Conservation (phyloP, 371 early-diverging fungal species). For the Caulochytrium protostelioides region DNA sequence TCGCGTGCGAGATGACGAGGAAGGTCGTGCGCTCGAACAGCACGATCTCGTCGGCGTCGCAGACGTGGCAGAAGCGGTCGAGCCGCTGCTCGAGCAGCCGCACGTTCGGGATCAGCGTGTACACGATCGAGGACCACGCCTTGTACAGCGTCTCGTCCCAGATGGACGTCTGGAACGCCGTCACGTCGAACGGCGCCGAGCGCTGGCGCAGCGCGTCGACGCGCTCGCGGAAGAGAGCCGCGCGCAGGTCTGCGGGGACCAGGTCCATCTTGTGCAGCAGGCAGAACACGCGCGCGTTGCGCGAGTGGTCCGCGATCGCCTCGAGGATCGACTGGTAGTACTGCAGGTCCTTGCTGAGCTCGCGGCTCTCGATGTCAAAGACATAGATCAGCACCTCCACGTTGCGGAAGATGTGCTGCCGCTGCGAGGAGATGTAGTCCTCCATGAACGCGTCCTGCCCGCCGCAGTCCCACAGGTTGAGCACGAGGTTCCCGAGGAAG, state of each 20-base stretch:
- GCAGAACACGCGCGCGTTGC: constrained; percentile 79
- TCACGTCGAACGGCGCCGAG: constrained; percentile 47
- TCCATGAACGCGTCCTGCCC: constrained; percentile 92
- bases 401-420: constrained; percentile 83
- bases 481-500: constrained; percentile 75
- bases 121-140: constrained; percentile 91
- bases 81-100: constrained; percentile 51
- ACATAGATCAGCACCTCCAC: constrained; percentile 95
- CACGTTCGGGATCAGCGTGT: constrained; percentile 82
- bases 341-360: constrained; percentile 67
- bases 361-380: constrained; percentile 84
- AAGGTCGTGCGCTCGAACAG: constrained; percentile 85
- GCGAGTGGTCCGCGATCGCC: constrained; percentile 53
- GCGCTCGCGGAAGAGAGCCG: constrained; percentile 43
- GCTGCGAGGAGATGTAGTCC: constrained; percentile 73
- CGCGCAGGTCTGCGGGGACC: constrained; percentile 50
- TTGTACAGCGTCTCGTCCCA: constrained; percentile 90
- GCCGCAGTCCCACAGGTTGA: constrained; percentile 82
- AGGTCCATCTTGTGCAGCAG: constrained; percentile 94
- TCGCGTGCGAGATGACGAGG: constrained; percentile 66
- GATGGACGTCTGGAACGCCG: constrained; percentile 69
- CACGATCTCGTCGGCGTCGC: constrained; percentile 83
- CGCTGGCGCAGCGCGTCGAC: constrained; percentile 43
- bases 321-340: constrained; percentile 77
- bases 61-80: constrained; percentile 47